phyloP scores from a whole-genome alignment of 768 basidiomycete species.

The Gloeostereum incarnatum region DNA sequence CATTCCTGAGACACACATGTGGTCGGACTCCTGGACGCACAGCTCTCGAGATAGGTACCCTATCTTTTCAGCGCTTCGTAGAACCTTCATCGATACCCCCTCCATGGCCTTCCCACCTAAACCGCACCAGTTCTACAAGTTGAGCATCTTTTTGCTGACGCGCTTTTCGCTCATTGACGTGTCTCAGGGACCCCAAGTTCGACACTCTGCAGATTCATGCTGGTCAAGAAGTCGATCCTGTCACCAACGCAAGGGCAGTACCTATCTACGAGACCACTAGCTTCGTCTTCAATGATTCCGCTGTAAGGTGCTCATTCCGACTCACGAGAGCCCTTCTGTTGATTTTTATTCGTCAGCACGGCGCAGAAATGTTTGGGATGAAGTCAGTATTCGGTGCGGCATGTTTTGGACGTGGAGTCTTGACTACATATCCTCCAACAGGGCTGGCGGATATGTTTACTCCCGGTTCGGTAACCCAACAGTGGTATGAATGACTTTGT shows the following conservation, averaged over 20 bases:
- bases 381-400: conserved; percentile 28
- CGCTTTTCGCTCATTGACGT: too few relatives aligned
- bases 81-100: too few relatives aligned
- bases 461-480: conserved; percentile 65
- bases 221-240: conserved; percentile 53
- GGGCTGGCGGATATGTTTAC: conserved; percentile 52
- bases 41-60: too few relatives aligned
- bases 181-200: conserved; percentile 51
- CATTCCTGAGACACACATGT: too few relatives aligned
- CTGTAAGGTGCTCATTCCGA: conserved; percentile 25
- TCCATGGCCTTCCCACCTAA: too few relatives aligned
- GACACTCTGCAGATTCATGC: conserved; percentile 78
- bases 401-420: neutral
- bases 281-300: conserved; percentile 65
- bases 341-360: conserved; percentile 39
- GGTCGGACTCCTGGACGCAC: too few relatives aligned
- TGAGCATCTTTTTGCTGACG: too few relatives aligned
- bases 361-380: conserved; percentile 61
- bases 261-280: conserved; percentile 73
- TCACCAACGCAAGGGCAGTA: conserved; percentile 65
- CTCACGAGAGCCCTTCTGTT: neutral
- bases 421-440: conserved; percentile 10
- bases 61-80: too few relatives aligned
- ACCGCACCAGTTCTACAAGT: too few relatives aligned
- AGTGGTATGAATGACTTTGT: conserved; percentile 23